Conservation (phyloP, 2,329 filamentous ascomycete genomes). For the Mariannaea elegans region DNA sequence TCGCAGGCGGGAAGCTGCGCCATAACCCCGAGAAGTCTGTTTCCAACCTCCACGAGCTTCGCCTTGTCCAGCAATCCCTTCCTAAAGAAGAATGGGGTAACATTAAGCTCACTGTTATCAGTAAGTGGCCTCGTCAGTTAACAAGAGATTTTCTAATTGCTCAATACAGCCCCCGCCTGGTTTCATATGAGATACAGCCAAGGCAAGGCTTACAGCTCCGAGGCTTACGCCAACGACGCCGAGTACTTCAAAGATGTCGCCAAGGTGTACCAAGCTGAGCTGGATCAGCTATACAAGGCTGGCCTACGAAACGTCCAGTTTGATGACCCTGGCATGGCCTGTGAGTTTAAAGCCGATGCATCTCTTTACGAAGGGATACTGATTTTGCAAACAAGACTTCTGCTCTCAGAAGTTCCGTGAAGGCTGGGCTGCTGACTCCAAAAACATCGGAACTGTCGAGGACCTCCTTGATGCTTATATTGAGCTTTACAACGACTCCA, state of each 20-base stretch:
- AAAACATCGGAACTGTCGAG: slow-evolving; percentile 73
- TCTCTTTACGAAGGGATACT: background rate
- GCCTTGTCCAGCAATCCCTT: slow-evolving; percentile 55
- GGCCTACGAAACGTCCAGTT: slow-evolving; percentile 74
- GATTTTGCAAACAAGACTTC: slow-evolving; percentile 63
- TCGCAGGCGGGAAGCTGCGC: slow-evolving; percentile 57
- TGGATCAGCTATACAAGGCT: slow-evolving; percentile 68
- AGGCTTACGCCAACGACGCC: slow-evolving; percentile 38
- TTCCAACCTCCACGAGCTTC: slow-evolving; percentile 61
- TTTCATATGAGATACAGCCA: slow-evolving; percentile 43
- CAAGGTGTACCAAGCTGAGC: slow-evolving; percentile 71
- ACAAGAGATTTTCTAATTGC: background rate
- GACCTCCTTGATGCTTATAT: slow-evolving; percentile 81
- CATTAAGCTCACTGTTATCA: slow-evolving; percentile 65
- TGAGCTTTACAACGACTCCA: slow-evolving; percentile 77
- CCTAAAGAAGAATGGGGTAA: slow-evolving; percentile 59
- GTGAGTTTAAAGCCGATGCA: slow-evolving; percentile 51
- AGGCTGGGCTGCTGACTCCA: slow-evolving; percentile 73
- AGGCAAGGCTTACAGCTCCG: slow-evolving; percentile 39
- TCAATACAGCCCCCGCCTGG: slow-evolving; percentile 50
- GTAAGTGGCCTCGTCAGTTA: background rate
- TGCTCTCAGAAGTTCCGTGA: slow-evolving; percentile 76
- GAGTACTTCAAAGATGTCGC: slow-evolving; percentile 74
- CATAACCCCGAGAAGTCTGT: slow-evolving; percentile 52
- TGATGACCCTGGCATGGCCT: slow-evolving; percentile 73